A percentile compares a stretch with the other conserved stretches of the same genome.
These are phyloP conservation scores for Lasiodiplodia gonubiensis DNA, from an alignment of 2,329 filamentous ascomycete genomes.

Conservation along the genomic window DNA sequence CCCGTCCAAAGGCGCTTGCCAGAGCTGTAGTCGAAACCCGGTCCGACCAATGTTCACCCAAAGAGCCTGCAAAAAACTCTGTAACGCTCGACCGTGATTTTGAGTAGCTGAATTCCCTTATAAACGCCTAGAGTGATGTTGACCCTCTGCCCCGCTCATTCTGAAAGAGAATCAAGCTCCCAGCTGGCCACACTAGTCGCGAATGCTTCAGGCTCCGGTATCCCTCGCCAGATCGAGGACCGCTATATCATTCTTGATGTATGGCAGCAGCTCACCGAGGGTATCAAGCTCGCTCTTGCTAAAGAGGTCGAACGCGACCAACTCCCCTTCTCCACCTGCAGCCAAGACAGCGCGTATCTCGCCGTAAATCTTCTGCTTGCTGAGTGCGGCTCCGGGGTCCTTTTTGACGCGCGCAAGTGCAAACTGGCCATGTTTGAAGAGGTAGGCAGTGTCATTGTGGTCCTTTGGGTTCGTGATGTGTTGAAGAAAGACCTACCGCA, in stretches of 20 bases:
- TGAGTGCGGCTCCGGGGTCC: neutral
- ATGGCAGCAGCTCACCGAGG: neutral
- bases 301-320: neutral
- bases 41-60: too few relatives aligned
- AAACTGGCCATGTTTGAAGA: neutral
- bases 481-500: neutral
- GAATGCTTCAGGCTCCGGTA: neutral
- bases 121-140: too few relatives aligned
- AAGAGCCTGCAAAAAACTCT: neutral
- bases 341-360: neutral
- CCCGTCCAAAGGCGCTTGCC: neutral
- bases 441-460: neutral
- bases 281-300: neutral
- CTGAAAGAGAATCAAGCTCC: neutral
- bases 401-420: neutral
- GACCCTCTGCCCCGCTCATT: neutral
- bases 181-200: too few relatives aligned
- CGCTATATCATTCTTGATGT: neutral
- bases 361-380: neutral
- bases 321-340: neutral
- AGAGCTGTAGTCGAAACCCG: neutral
- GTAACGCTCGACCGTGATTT: neutral
- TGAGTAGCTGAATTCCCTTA: too few relatives aligned
- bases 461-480: neutral
- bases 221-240: neutral